Percentiles rank a stretch among this genome's conserved stretches.
Evolutionary conservation across 2,329 filamentous ascomycete species (phyloP).

Genomic region (Neofusicoccum cordaticola): DNA sequence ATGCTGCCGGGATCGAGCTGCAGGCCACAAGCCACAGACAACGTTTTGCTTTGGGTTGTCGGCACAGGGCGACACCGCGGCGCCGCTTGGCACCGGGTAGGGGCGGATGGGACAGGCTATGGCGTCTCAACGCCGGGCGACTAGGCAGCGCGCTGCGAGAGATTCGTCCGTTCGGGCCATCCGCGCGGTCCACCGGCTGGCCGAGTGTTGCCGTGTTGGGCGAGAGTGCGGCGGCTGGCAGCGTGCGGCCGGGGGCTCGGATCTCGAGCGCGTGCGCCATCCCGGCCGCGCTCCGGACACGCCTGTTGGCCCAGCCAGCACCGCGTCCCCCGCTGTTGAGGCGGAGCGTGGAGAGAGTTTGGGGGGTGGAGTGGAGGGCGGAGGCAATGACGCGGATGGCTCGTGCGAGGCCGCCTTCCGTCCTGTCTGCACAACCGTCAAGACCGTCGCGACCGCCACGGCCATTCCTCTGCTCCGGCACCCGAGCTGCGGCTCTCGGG

Average conservation of each 20-base stretch:
- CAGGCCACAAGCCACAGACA: background rate
- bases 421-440: too few species aligned
- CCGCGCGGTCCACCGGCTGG: background rate
- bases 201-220: too few species aligned
- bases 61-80: background rate
- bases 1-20: background rate
- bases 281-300: too few species aligned
- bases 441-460: too few species aligned
- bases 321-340: background rate
- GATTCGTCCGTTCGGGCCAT: background rate
- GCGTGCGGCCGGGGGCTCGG: too few species aligned
- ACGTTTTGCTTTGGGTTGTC: too few species aligned
- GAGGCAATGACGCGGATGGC: background rate
- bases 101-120: background rate
- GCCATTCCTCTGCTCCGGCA: too few species aligned
- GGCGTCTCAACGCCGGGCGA: background rate
- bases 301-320: background rate
- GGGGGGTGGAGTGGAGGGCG: slow-evolving; percentile 3
- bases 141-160: background rate
- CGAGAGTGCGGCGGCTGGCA: too few species aligned
- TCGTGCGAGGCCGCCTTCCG: background rate
- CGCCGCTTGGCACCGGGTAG: background rate
- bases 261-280: background rate
- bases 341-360: background rate
- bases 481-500: too few species aligned